These are phyloP conservation scores for Clonostachys byssicola DNA, from an alignment of 2,329 filamentous ascomycete species.

Conservation along the genomic window DNA sequence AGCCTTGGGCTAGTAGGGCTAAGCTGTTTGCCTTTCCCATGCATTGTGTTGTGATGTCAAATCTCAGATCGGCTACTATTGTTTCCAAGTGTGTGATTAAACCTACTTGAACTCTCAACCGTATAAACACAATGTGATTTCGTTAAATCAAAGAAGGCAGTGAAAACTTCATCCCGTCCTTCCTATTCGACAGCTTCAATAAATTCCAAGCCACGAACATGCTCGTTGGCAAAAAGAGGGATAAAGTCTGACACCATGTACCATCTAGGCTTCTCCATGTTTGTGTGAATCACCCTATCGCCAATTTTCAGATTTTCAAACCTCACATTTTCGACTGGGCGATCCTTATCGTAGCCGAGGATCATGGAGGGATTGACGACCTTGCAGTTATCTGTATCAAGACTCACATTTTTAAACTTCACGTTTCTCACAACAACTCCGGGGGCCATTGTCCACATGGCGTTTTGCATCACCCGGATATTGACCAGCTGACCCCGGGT, in stretches of 20 bases:
- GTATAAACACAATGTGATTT: too few species aligned
- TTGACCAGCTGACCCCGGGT: constrained; percentile 22
- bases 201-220: neutral
- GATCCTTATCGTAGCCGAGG: constrained; percentile 5
- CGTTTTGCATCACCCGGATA: constrained; percentile 24
- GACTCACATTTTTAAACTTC: neutral
- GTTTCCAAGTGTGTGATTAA: too few species aligned
- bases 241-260: constrained; percentile 8
- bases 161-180: too few species aligned
- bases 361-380: constrained; percentile 5
- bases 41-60: too few species aligned
- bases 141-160: too few species aligned
- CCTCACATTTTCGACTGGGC: constrained; percentile 4
- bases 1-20: too few species aligned
- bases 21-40: too few species aligned
- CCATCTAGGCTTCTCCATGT: constrained; percentile 7
- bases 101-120: too few species aligned
- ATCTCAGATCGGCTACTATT: too few species aligned
- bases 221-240: constrained; percentile 7
- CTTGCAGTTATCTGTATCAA: neutral
- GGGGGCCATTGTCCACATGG: constrained; percentile 23
- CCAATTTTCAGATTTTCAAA: constrained; percentile 7
- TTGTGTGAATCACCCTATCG: neutral
- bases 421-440: constrained; percentile 16
- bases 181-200: neutral